Percentiles rank a stretch among this genome's conserved stretches.
Conservation (phyloP, 768 basidiomycete genomes). For the Lentinula edodes region DNA sequence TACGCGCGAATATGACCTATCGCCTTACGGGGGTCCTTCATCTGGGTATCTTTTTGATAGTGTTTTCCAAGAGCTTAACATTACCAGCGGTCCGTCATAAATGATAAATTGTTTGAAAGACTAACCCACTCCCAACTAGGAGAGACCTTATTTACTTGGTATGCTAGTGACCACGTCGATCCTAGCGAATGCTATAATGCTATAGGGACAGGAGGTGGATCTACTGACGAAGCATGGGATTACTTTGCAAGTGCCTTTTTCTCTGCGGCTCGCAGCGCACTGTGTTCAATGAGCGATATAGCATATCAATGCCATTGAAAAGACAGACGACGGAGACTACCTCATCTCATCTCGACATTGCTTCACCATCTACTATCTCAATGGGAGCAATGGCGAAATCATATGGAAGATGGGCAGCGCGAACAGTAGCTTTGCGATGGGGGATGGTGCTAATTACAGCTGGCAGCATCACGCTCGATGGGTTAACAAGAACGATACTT, state of each 20-base stretch:
- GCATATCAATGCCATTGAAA: slow-evolving; percentile 7
- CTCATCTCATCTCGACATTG: slow-evolving; percentile 14
- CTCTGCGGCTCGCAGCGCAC: not conserved
- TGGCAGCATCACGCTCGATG: slow-evolving; percentile 17
- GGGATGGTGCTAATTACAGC: slow-evolving; percentile 9
- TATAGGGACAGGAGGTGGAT: not conserved
- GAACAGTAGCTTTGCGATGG: slow-evolving; percentile 10
- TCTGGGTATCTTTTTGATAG: not conserved
- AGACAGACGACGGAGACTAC: slow-evolving; percentile 13
- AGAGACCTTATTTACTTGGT: slow-evolving; percentile 4
- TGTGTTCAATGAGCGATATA: not conserved
- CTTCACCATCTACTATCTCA: slow-evolving; percentile 13
- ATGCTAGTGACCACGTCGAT: not conserved
- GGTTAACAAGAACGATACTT: slow-evolving; percentile 8
- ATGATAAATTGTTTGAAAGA: not conserved
- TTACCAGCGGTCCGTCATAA: not conserved
- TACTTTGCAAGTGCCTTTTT: not conserved
- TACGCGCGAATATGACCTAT: not conserved
- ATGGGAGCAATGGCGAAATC: slow-evolving; percentile 12
- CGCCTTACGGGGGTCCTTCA: not conserved
- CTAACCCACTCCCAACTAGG: not conserved
- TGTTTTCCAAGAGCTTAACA: not conserved
- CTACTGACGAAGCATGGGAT: not conserved
- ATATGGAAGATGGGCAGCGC: slow-evolving; percentile 16
- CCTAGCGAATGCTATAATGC: not conserved